A percentile compares a stretch with the other conserved stretches of the same genome.
Evolutionary conservation across 345 rosid species (phyloP).

Genomic region (Gossypium turneri): DNA sequence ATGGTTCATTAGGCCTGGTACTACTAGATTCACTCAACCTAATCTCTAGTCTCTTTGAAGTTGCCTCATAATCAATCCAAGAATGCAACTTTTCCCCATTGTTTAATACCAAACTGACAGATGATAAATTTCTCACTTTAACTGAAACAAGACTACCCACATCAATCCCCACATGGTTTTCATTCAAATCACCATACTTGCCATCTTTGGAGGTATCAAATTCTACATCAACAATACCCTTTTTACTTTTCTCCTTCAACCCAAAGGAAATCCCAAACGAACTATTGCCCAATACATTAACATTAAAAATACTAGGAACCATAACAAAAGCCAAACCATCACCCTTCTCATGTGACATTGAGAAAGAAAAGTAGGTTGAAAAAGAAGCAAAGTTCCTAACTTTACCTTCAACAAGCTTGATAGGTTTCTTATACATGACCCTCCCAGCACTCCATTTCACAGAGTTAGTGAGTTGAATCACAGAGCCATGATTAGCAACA

Average conservation of each 20-base stretch:
- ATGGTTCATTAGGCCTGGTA: slow-evolving; percentile 39
- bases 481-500: slow-evolving; percentile 42
- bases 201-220: slow-evolving; percentile 42
- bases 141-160: slow-evolving; percentile 45
- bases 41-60: slow-evolving; percentile 58
- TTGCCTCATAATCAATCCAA: slow-evolving; percentile 64
- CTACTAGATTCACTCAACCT: slow-evolving; percentile 44
- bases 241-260: slow-evolving; percentile 14
- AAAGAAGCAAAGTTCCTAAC: slow-evolving; percentile 44
- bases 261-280: slow-evolving; percentile 47
- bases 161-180: slow-evolving; percentile 46
- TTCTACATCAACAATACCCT: slow-evolving; percentile 41
- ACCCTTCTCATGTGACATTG: slow-evolving; percentile 38
- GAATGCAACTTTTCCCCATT: slow-evolving; percentile 45
- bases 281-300: slow-evolving; percentile 30
- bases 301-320: slow-evolving; percentile 39
- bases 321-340: slow-evolving; percentile 64
- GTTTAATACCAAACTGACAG: slow-evolving; percentile 30
- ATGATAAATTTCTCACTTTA: slow-evolving; percentile 38
- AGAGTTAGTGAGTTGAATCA: slow-evolving; percentile 54
- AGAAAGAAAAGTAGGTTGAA: slow-evolving; percentile 60
- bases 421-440: slow-evolving; percentile 61
- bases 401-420: slow-evolving; percentile 48
- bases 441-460: slow-evolving; percentile 49
- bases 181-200: slow-evolving; percentile 37